phyloP scores from a whole-genome alignment of 2,329 filamentous ascomycete genomes.

The Ophiostoma piceae region DNA sequence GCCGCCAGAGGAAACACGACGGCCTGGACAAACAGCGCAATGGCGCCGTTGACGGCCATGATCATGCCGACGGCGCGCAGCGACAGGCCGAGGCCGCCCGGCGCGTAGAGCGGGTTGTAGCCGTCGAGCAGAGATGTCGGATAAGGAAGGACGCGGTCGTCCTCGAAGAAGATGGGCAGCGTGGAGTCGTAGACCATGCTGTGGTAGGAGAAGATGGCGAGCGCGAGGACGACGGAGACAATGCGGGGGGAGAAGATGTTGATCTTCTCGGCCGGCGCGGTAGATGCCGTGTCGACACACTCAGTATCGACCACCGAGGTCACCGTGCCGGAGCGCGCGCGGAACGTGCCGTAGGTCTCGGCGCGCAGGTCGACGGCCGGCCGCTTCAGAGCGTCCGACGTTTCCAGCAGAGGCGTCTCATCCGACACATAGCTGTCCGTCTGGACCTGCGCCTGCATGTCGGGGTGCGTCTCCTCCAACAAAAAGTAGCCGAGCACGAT shows the following conservation, averaged over 20 bases:
- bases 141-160: constrained; percentile 49
- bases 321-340: constrained; percentile 32
- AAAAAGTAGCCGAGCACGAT: constrained; percentile 75
- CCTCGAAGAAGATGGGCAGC: constrained; percentile 87
- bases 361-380: constrained; percentile 66
- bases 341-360: constrained; percentile 75
- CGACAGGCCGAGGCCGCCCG: constrained; percentile 59
- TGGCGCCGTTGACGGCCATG: constrained; percentile 52
- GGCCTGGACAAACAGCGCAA: constrained; percentile 68
- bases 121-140: constrained; percentile 20
- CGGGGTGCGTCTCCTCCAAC: constrained; percentile 83
- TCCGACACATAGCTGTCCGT: constrained; percentile 45
- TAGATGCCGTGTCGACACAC: no score
- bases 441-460: constrained; percentile 33
- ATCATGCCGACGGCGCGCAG: constrained; percentile 57
- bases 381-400: constrained; percentile 67
- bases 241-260: constrained; percentile 57
- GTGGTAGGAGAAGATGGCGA: constrained; percentile 90
- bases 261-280: background rate
- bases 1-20: constrained; percentile 61
- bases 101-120: constrained; percentile 48
- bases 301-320: background rate
- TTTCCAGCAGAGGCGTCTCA: constrained; percentile 69
- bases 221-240: constrained; percentile 68
- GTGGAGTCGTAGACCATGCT: constrained; percentile 93